phyloP scores from a whole-genome alignment of 2,329 filamentous ascomycete species.

The Aplosporella prunicola region DNA sequence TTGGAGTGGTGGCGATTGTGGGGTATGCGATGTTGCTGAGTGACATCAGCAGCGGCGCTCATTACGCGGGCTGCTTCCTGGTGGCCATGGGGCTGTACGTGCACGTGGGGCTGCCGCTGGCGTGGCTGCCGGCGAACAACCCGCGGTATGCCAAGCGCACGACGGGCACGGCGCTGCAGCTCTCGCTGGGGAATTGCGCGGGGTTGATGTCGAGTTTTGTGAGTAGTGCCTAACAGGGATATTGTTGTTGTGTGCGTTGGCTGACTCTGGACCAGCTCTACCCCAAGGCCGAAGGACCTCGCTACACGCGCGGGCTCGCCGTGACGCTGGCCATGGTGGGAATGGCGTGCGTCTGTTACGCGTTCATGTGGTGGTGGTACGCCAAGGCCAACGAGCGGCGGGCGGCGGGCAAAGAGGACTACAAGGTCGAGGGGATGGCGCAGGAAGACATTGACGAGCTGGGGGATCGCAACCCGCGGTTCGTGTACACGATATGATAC shows the following conservation, averaged over 20 bases:
- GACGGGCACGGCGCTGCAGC: slow-evolving; percentile 60
- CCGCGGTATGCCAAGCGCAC: slow-evolving; percentile 70
- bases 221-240: slow-evolving; percentile 22
- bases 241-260: no score
- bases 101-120: slow-evolving; percentile 45
- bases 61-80: slow-evolving; percentile 70
- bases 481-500: slow-evolving; percentile 30
- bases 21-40: slow-evolving; percentile 60
- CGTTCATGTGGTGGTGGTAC: slow-evolving; percentile 31
- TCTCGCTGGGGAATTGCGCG: slow-evolving; percentile 59
- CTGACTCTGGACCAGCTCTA: slow-evolving; percentile 34
- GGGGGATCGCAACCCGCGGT: slow-evolving; percentile 37
- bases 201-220: slow-evolving; percentile 69
- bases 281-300: slow-evolving; percentile 33
- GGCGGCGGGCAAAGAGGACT: slow-evolving; percentile 31
- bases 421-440: slow-evolving; percentile 29
- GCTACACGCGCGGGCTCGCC: slow-evolving; percentile 43
- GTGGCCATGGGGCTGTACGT: slow-evolving; percentile 64
- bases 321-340: slow-evolving; percentile 43
- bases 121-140: slow-evolving; percentile 56
- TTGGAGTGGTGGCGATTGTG: slow-evolving; percentile 53
- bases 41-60: slow-evolving; percentile 49
- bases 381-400: slow-evolving; percentile 29
- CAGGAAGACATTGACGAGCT: slow-evolving; percentile 36
- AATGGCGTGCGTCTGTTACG: slow-evolving; percentile 30